phyloP scores from a whole-genome alignment of 441 rosid species.

The Erysimum cheiri region DNA sequence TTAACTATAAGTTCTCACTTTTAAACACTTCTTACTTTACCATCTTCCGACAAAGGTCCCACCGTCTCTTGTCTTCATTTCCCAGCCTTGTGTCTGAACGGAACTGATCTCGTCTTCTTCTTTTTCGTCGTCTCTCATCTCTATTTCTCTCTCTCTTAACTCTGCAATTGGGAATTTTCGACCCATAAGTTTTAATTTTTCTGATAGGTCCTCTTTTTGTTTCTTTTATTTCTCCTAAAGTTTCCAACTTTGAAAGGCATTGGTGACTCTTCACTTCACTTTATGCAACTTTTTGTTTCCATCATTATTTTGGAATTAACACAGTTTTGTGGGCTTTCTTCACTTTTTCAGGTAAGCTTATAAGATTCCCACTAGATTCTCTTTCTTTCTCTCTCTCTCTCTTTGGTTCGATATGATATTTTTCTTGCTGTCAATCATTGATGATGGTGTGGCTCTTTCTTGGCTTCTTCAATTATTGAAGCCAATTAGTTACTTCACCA shows the following conservation, averaged over 20 bases:
- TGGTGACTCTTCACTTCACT: slow-evolving; percentile 15
- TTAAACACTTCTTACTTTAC: slow-evolving; percentile 27
- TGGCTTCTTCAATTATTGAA: slow-evolving; percentile 40
- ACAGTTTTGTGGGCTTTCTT: slow-evolving; percentile 39
- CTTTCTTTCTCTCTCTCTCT: not conserved
- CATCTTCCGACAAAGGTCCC: slow-evolving; percentile 40
- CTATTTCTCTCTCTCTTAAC: not conserved
- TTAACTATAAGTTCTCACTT: slow-evolving; percentile 37
- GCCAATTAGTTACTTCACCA: slow-evolving; percentile 38
- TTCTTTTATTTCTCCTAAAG: not conserved
- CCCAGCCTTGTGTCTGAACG: slow-evolving; percentile 9
- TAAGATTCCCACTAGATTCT: slow-evolving; percentile 21
- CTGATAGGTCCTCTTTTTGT: not conserved
- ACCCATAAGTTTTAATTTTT: not conserved
- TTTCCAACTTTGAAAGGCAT: slow-evolving; percentile 22
- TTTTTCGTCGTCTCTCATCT: slow-evolving; percentile 13
- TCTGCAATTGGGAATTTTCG: slow-evolving; percentile 15
- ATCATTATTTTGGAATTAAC: slow-evolving; percentile 41
- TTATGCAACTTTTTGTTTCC: slow-evolving; percentile 21
- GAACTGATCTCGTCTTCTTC: slow-evolving; percentile 33
- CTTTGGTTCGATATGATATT: not conserved
- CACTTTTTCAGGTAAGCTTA: slow-evolving; percentile 36
- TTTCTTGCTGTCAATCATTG: slow-evolving; percentile 40
- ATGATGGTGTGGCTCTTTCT: slow-evolving; percentile 17
- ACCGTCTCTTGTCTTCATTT: slow-evolving; percentile 43